Percentiles rank a stretch among this genome's conserved stretches.
Conservation (phyloP, 495 filamentous ascomycete species). For the Trichoderma asperelloides region DNA sequence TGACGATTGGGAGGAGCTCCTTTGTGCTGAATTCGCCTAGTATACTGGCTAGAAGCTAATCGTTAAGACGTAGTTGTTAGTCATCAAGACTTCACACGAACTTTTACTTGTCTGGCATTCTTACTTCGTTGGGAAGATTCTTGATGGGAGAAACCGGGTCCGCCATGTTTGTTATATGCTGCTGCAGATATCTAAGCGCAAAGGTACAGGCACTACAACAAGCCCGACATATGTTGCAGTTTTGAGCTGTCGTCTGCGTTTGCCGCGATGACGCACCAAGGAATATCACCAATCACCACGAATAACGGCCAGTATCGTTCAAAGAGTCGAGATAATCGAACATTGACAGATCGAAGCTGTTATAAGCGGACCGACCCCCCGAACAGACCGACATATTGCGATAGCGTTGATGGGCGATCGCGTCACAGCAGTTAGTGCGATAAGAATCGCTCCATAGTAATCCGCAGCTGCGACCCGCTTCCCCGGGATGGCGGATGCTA, state of each 20-base stretch:
- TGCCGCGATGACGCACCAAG: background rate
- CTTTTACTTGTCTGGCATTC: background rate
- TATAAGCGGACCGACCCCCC: background rate
- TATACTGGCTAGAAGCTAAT: constrained; percentile 59
- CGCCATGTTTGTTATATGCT: background rate
- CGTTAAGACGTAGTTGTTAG: background rate
- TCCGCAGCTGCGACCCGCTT: background rate
- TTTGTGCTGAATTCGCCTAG: constrained; percentile 51
- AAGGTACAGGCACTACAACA: background rate
- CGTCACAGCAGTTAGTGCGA: background rate
- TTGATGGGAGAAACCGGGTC: constrained; percentile 11
- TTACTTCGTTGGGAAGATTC: constrained; percentile 35
- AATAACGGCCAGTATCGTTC: background rate
- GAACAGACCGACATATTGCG: background rate
- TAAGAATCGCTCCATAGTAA: background rate
- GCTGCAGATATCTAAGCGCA: background rate
- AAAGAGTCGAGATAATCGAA: background rate
- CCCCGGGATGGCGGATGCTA: constrained; percentile 2
- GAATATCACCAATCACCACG: background rate
- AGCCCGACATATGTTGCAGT: background rate
- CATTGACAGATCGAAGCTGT: background rate
- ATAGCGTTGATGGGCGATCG: background rate
- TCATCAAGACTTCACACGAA: background rate
- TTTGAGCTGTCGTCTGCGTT: background rate
- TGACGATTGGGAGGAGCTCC: constrained; percentile 49